Percentiles rank a stretch among this genome's conserved stretches.
These are phyloP conservation scores for Aspergillus campestris DNA, from an alignment of 495 filamentous ascomycete genomes.

Conservation along the genomic window DNA sequence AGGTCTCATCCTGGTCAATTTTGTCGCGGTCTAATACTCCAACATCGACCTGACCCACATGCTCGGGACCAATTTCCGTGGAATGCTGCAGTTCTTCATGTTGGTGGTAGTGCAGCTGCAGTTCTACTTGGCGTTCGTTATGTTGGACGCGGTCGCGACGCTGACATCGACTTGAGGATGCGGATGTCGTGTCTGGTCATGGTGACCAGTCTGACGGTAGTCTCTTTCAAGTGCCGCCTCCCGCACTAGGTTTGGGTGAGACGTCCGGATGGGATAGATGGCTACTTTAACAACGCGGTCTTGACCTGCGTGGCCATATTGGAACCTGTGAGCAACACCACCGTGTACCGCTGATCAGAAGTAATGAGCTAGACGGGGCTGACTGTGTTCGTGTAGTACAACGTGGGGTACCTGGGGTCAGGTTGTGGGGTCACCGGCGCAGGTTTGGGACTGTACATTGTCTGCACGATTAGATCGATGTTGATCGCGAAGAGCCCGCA, in stretches of 20 bases:
- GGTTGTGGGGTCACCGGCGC: slow-evolving; percentile 26
- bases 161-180: slow-evolving; percentile 13
- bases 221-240: slow-evolving; percentile 20
- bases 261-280: slow-evolving; percentile 19
- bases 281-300: slow-evolving; percentile 20
- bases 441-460: slow-evolving; percentile 19
- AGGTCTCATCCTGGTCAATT: slow-evolving; percentile 24
- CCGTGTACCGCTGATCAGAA: slow-evolving; percentile 21
- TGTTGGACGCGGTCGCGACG: slow-evolving; percentile 18
- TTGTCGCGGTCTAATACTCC: slow-evolving; percentile 31
- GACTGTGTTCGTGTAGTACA: slow-evolving; percentile 22
- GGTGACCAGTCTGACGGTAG: slow-evolving; percentile 14
- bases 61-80: slow-evolving; percentile 33
- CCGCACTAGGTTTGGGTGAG: slow-evolving; percentile 20
- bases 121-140: slow-evolving; percentile 19
- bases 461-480: slow-evolving; percentile 6
- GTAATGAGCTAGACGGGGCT: slow-evolving; percentile 22
- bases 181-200: slow-evolving; percentile 16
- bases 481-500: slow-evolving; percentile 16
- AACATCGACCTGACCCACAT: slow-evolving; percentile 29
- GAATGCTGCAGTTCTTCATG: slow-evolving; percentile 29
- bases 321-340: slow-evolving; percentile 16
- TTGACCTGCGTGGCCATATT: slow-evolving; percentile 22
- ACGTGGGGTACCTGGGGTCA: slow-evolving; percentile 29
- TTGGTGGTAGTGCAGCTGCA: slow-evolving; percentile 20